Conservation (phyloP, 1,139 yeast species). For the Kodamaea fungicola region DNA sequence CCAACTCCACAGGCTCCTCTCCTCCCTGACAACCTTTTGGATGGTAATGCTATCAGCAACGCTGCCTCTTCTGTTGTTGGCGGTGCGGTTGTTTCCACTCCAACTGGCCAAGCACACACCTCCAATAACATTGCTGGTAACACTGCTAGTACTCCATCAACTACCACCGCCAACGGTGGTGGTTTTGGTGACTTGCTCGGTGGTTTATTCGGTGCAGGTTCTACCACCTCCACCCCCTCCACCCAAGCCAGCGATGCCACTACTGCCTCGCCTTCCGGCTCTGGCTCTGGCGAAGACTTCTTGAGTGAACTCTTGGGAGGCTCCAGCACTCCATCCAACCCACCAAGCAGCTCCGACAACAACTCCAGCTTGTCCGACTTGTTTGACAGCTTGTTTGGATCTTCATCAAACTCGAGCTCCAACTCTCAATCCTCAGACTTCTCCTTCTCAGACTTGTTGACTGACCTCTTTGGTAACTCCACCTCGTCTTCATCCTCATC, state of each 20-base stretch:
- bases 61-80: constrained; percentile 8
- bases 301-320: background rate
- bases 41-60: constrained; percentile 6
- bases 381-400: constrained; percentile 8
- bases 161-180: constrained; percentile 10
- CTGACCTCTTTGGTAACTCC: constrained; percentile 9
- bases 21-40: constrained; percentile 10
- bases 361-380: constrained; percentile 6
- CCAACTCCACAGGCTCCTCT: constrained; percentile 5
- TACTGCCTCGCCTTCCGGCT: constrained; percentile 1
- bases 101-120: constrained; percentile 6
- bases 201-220: constrained; percentile 14
- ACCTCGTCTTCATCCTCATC: constrained; percentile 12
- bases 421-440: constrained; percentile 6
- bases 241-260: background rate
- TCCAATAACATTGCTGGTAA: constrained; percentile 5
- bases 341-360: no score
- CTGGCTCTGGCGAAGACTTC: background rate
- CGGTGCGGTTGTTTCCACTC: constrained; percentile 5
- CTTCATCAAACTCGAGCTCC: constrained; percentile 10
- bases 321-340: background rate
- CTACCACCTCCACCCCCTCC: constrained; percentile 13
- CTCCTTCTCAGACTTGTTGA: constrained; percentile 7
- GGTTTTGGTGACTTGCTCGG: constrained; percentile 11
- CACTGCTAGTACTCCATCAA: constrained; percentile 10